phyloP scores from a whole-genome alignment of 192 early-diverging fungal species.

The Entomortierella parvispora region DNA sequence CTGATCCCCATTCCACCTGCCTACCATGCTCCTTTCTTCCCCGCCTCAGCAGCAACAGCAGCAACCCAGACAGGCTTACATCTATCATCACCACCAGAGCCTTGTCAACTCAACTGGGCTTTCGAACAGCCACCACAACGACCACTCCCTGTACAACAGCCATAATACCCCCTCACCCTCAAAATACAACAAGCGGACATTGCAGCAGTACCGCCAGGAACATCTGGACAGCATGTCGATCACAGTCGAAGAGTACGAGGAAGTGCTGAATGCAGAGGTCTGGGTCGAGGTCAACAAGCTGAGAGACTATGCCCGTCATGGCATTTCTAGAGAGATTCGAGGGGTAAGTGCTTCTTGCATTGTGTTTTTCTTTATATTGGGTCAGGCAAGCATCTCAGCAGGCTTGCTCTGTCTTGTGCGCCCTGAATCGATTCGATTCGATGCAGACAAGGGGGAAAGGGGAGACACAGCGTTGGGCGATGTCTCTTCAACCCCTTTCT shows the following conservation, averaged over 20 bases:
- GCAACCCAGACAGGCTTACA: conserved; percentile 29
- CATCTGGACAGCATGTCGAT: conserved; percentile 54
- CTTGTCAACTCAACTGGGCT: conserved; percentile 17
- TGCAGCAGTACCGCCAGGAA: conserved; percentile 49
- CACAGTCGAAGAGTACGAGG: conserved; percentile 73
- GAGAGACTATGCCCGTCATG: conserved; percentile 77
- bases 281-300: conserved; percentile 86
- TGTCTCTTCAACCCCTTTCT: background rate
- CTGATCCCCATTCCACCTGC: conserved; percentile 9
- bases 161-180: conserved; percentile 31
- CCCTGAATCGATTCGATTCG: background rate
- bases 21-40: conserved; percentile 55
- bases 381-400: background rate
- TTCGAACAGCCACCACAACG: conserved; percentile 24
- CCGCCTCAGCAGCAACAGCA: conserved; percentile 22
- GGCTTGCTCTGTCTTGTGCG: too few species aligned
- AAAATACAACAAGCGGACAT: conserved; percentile 45
- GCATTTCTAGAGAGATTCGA: conserved; percentile 83
- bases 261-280: conserved; percentile 83
- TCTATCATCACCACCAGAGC: conserved; percentile 33
- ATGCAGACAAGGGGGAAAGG: too few species aligned
- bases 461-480: background rate
- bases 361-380: conserved; percentile 16
- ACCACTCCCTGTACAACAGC: conserved; percentile 19
- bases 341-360: conserved; percentile 52